Conservation (phyloP, 495 filamentous ascomycete species). For the Daldinia bambusicola region DNA sequence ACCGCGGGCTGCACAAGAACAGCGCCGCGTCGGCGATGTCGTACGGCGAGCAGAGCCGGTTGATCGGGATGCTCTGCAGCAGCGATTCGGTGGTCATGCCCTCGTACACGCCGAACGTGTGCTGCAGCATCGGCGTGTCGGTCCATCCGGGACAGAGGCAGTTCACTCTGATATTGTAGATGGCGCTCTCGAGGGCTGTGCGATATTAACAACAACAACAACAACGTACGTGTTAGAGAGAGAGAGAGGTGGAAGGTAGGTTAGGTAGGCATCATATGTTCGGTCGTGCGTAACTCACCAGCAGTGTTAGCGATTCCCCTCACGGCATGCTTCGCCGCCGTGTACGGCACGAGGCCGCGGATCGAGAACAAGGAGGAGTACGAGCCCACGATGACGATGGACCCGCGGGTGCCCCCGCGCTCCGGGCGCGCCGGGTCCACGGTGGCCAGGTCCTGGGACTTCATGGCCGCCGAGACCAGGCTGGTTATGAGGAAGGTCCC, state of each 20-base stretch:
- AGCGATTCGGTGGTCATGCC: slow-evolving; percentile 6
- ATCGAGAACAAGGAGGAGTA: slow-evolving; percentile 51
- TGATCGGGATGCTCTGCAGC: slow-evolving; percentile 44
- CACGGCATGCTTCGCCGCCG: slow-evolving; percentile 61
- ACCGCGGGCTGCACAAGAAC: slow-evolving; percentile 55
- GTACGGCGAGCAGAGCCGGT: slow-evolving; percentile 50
- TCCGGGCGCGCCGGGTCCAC: slow-evolving; percentile 8
- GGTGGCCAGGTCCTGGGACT: slow-evolving; percentile 11
- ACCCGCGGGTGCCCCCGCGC: slow-evolving; percentile 47
- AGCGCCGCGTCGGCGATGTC: slow-evolving; percentile 59
- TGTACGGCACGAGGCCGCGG: slow-evolving; percentile 50
- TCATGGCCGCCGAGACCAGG: slow-evolving; percentile 14
- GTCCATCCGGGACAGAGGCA: slow-evolving; percentile 57
- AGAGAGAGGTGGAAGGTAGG: neutral
- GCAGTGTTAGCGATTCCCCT: slow-evolving; percentile 59
- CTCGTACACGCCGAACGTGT: neutral
- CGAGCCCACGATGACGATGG: slow-evolving; percentile 61
- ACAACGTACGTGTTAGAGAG: slow-evolving; percentile 1
- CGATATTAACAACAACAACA: neutral
- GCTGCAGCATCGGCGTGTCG: slow-evolving; percentile 53
- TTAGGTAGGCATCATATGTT: neutral
- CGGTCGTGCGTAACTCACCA: slow-evolving; percentile 34
- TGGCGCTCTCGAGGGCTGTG: slow-evolving; percentile 50
- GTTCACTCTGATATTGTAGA: slow-evolving; percentile 55
- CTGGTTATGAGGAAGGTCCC: slow-evolving; percentile 34